These are phyloP conservation scores for Chaetomium olivaceum DNA, from an alignment of 2,329 filamentous ascomycete species.

Conservation along the genomic window DNA sequence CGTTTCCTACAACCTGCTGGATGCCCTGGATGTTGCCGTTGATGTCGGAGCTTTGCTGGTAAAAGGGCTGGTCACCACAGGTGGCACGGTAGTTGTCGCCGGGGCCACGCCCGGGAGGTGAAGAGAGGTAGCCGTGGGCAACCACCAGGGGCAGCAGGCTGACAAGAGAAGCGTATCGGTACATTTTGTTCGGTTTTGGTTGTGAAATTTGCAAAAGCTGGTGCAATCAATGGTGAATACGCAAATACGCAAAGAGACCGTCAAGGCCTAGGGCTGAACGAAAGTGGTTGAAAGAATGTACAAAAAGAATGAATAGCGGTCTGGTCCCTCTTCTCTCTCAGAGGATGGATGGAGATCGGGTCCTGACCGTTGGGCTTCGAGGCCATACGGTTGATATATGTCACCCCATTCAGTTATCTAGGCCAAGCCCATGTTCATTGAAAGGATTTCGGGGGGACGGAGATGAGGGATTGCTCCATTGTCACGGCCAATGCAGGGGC, in stretches of 20 bases:
- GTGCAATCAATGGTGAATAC: not conserved
- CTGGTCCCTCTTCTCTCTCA: not conserved
- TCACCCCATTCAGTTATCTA: not conserved
- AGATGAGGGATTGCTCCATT: not conserved
- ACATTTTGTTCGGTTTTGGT: not conserved
- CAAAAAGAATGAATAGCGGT: not conserved
- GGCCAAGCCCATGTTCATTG: not conserved
- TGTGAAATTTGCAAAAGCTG: not conserved
- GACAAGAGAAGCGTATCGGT: not conserved
- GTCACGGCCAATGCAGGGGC: not conserved
- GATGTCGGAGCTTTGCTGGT: conserved; percentile 15
- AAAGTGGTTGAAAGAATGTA: not conserved
- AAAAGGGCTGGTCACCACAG: conserved; percentile 11
- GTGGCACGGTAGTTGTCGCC: not conserved
- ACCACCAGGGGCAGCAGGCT: conserved; percentile 11
- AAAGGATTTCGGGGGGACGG: not conserved
- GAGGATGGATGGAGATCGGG: not conserved
- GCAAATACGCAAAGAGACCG: not conserved
- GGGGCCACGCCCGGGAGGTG: conserved; percentile 2
- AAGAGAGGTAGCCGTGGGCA: conserved; percentile 4
- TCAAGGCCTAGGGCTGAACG: not conserved
- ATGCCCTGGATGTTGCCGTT: conserved; percentile 13
- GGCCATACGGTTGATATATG: not conserved
- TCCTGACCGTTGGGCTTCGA: not conserved
- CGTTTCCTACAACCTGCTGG: conserved; percentile 7